phyloP scores from a whole-genome alignment of 257 asterid species.

The Cynanchum wilfordii region DNA sequence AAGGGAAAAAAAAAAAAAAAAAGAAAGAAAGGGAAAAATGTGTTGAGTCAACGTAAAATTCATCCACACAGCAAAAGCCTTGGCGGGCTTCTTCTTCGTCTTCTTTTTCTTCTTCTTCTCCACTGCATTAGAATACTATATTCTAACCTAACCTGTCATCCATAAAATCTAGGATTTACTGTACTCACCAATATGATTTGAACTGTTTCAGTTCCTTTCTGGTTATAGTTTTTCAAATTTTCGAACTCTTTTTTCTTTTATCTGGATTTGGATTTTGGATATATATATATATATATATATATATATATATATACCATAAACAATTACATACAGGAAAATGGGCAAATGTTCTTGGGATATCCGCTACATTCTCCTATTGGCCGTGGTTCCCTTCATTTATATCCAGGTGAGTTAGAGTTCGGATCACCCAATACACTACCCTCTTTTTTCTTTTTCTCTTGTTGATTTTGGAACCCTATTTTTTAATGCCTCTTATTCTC shows the following conservation, averaged over 20 bases:
- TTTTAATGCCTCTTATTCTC: not conserved
- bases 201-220: not conserved
- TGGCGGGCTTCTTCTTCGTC: too few relatives aligned
- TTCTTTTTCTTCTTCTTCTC: too few relatives aligned
- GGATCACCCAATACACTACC: not conserved
- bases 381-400: constrained; percentile 73
- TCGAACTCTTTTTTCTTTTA: not conserved
- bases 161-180: too few relatives aligned
- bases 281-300: too few relatives aligned
- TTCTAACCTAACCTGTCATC: not conserved
- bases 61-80: too few relatives aligned
- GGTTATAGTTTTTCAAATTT: not conserved
- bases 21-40: too few relatives aligned
- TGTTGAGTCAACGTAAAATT: too few relatives aligned
- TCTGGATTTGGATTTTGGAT: not conserved
- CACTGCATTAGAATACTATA: too few relatives aligned
- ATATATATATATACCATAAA: too few relatives aligned
- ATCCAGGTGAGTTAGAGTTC: constrained; percentile 50
- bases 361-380: constrained; percentile 65
- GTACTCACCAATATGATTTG: not conserved
- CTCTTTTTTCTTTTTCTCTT: not conserved
- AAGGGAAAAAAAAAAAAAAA: too few relatives aligned
- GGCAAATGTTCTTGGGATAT: constrained; percentile 54
- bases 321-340: not conserved
- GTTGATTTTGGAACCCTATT: not conserved